Conservation (phyloP, 1,139 yeast species). For the Kodamaea ohmeri region DNA sequence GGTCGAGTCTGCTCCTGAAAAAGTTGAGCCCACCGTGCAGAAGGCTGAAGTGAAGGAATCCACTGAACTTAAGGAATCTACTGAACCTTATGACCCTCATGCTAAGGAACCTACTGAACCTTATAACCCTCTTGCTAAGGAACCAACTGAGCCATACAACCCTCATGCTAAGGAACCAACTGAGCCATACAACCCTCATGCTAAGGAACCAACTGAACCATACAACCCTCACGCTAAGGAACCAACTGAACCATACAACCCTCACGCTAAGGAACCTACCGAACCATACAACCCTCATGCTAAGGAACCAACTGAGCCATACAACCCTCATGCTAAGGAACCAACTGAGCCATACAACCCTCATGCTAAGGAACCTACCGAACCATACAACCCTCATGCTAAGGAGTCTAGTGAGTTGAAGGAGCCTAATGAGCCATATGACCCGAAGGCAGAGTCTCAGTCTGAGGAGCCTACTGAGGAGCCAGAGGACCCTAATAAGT, state of each 20-base stretch:
- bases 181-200: slow-evolving; percentile 6
- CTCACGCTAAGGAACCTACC: background rate
- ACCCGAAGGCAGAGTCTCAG: slow-evolving; percentile 8
- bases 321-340: slow-evolving; percentile 13
- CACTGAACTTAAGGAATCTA: slow-evolving; percentile 8
- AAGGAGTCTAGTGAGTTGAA: slow-evolving; percentile 3
- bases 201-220: slow-evolving; percentile 8
- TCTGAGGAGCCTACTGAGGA: slow-evolving; percentile 23
- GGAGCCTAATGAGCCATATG: slow-evolving; percentile 1
- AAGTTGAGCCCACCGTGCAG: background rate
- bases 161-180: slow-evolving; percentile 6
- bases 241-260: slow-evolving; percentile 3
- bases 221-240: background rate
- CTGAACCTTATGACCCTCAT: slow-evolving; percentile 4
- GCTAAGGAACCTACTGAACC: background rate
- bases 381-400: background rate
- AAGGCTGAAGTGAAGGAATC: slow-evolving; percentile 2
- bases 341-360: slow-evolving; percentile 2
- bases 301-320: slow-evolving; percentile 2
- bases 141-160: slow-evolving; percentile 2
- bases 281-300: slow-evolving; percentile 12
- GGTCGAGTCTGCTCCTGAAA: background rate
- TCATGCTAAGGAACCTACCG: background rate
- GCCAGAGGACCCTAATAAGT: slow-evolving; percentile 26
- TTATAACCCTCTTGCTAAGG: slow-evolving; percentile 1